A percentile compares a stretch with the other conserved stretches of the same genome.
phyloP scores from a whole-genome alignment of 768 basidiomycete species.

The Filobasidium wieringae region DNA sequence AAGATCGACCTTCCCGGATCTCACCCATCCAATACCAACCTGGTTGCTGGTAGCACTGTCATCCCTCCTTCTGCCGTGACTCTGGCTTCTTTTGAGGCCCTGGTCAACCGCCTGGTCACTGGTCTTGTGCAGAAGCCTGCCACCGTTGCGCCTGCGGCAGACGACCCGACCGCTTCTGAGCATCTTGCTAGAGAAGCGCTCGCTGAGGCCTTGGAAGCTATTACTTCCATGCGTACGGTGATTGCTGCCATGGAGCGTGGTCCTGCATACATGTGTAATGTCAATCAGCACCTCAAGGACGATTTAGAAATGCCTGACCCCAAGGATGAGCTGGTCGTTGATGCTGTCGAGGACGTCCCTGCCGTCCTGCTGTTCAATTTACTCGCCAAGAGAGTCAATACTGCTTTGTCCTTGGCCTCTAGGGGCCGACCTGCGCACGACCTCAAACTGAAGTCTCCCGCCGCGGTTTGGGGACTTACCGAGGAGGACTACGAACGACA shows the following conservation, averaged over 20 bases:
- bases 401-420: slow-evolving; percentile 5
- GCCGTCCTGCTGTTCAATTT: slow-evolving; percentile 30
- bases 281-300: slow-evolving; percentile 27
- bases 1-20: neutral
- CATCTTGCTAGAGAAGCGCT: slow-evolving; percentile 36
- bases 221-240: slow-evolving; percentile 30
- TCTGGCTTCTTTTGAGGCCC: slow-evolving; percentile 33
- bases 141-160: neutral
- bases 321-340: slow-evolving; percentile 29
- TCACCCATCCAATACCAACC: neutral
- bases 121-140: slow-evolving; percentile 30
- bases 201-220: slow-evolving; percentile 34
- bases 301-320: slow-evolving; percentile 25
- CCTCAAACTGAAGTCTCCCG: slow-evolving; percentile 9
- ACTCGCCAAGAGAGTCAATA: slow-evolving; percentile 24
- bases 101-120: slow-evolving; percentile 28
- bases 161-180: slow-evolving; percentile 28
- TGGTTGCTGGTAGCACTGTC: neutral
- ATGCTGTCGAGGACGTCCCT: slow-evolving; percentile 36
- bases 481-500: slow-evolving; percentile 32
- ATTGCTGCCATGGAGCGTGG: slow-evolving; percentile 21
- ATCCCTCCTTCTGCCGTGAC: slow-evolving; percentile 24
- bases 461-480: slow-evolving; percentile 29
- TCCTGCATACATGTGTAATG: slow-evolving; percentile 11
- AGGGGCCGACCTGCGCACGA: neutral